Evolutionary conservation across 129 eudicot species (phyloP).

Genomic region (Cynara cardunculus): DNA sequence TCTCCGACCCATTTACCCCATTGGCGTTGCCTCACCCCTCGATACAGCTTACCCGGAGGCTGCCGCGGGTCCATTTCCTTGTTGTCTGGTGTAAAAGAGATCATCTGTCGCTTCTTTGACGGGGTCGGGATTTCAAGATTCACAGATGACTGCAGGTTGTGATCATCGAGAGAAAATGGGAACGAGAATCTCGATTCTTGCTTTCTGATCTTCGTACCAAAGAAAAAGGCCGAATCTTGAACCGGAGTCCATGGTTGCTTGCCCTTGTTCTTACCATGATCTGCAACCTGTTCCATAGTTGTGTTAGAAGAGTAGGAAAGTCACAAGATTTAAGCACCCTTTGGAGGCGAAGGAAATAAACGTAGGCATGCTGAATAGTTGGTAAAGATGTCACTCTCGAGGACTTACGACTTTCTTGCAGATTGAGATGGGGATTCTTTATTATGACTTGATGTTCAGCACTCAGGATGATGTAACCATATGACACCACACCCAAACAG

Average conservation of each 20-base stretch:
- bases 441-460: slow-evolving; percentile 17
- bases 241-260: background rate
- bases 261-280: background rate
- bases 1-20: slow-evolving; percentile 61
- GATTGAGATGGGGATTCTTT: background rate
- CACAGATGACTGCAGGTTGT: background rate
- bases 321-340: slow-evolving; percentile 1
- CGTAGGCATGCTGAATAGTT: slow-evolving; percentile 24
- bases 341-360: background rate
- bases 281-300: background rate
- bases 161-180: slow-evolving; percentile 38
- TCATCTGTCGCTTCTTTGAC: slow-evolving; percentile 29
- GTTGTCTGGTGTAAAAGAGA: slow-evolving; percentile 24
- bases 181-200: slow-evolving; percentile 28
- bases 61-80: background rate
- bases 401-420: slow-evolving; percentile 22
- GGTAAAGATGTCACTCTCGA: slow-evolving; percentile 27
- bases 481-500: no score
- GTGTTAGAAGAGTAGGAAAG: background rate
- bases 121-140: background rate
- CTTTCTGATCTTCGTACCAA: background rate
- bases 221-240: background rate
- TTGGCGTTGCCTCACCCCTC: slow-evolving; percentile 47
- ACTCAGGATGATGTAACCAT: no score
- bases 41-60: slow-evolving; percentile 27